Conservation (phyloP, 805 yeast species). For the Metschnikowia colocasiae region DNA sequence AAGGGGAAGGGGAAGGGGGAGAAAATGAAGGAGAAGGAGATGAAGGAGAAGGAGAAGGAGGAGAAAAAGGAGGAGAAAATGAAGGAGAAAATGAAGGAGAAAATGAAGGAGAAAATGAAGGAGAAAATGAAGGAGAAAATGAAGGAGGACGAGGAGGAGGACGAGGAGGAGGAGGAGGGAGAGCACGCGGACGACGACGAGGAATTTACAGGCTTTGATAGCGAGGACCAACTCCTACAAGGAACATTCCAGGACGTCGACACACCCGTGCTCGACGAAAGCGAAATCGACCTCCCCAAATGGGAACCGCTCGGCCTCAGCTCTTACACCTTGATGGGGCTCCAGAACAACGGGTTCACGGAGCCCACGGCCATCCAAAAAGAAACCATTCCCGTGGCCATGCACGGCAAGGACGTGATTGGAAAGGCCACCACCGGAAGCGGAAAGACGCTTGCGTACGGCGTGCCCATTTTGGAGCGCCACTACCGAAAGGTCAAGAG, state of each 20-base stretch:
- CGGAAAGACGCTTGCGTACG: conserved; percentile 95
- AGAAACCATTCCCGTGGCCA: conserved; percentile 66
- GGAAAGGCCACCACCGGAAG: conserved; percentile 98
- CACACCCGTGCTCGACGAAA: conserved; percentile 25
- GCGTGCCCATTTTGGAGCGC: conserved; percentile 82
- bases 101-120: conserved; percentile 21
- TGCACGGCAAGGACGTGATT: conserved; percentile 74
- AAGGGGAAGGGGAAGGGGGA: conserved; percentile 11
- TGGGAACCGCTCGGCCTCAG: conserved; percentile 56
- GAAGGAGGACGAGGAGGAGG: no score
- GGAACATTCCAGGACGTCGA: background rate
- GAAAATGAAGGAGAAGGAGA: conserved; percentile 12
- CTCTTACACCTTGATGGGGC: conserved; percentile 56
- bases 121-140: background rate
- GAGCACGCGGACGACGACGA: conserved; percentile 8
- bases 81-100: conserved; percentile 13
- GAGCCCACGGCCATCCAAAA: conserved; percentile 85
- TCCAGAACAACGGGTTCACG: conserved; percentile 53
- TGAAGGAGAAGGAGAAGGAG: conserved; percentile 2
- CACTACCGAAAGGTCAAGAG: conserved; percentile 27
- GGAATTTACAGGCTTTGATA: conserved; percentile 26
- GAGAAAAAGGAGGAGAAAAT: background rate
- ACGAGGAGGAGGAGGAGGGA: conserved; percentile 6
- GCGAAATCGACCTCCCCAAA: conserved; percentile 49
- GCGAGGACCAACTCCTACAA: conserved; percentile 4